Evolutionary conservation across 208 protist species (phyloP).

Genomic region (Jaenimonas drosophilae): DNA sequence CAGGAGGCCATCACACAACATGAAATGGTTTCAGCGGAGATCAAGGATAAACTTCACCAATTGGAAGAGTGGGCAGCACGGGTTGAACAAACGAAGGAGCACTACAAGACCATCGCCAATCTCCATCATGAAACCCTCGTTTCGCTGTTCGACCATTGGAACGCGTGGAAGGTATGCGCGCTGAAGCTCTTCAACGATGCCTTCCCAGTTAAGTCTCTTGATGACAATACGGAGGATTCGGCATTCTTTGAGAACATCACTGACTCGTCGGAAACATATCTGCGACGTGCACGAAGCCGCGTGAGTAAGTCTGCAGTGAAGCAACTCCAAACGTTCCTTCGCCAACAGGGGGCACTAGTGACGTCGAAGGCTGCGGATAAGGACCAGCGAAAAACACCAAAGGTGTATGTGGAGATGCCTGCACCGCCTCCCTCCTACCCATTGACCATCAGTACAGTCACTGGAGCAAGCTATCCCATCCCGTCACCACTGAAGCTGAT

Average conservation of each 20-base stretch:
- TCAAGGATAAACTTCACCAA: constrained; percentile 58
- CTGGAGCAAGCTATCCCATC: too few relatives aligned
- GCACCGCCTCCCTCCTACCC: not conserved
- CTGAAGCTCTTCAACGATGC: constrained; percentile 53
- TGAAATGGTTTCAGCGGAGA: constrained; percentile 53
- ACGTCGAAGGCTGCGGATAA: constrained; percentile 1
- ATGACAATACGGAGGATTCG: constrained; percentile 11
- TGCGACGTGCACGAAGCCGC: constrained; percentile 40
- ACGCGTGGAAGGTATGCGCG: constrained; percentile 45
- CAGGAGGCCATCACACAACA: constrained; percentile 48
- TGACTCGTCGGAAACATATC: constrained; percentile 51
- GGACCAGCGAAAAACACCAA: not conserved
- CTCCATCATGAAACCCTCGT: constrained; percentile 41
- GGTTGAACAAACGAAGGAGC: constrained; percentile 26
- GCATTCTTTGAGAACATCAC: constrained; percentile 70
- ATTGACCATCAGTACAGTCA: too few relatives aligned
- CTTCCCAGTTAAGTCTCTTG: constrained; percentile 15
- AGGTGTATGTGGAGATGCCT: not conserved
- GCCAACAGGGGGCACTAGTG: constrained; percentile 14
- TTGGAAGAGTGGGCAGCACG: constrained; percentile 28
- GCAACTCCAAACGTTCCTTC: constrained; percentile 43
- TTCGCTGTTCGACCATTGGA: constrained; percentile 61
- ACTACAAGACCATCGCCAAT: constrained; percentile 28
- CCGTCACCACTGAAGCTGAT: constrained; percentile 45
- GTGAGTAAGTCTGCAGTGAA: constrained; percentile 35